phyloP scores from a whole-genome alignment of 139 green algal genomes.

The Coelastrella sp. region DNA sequence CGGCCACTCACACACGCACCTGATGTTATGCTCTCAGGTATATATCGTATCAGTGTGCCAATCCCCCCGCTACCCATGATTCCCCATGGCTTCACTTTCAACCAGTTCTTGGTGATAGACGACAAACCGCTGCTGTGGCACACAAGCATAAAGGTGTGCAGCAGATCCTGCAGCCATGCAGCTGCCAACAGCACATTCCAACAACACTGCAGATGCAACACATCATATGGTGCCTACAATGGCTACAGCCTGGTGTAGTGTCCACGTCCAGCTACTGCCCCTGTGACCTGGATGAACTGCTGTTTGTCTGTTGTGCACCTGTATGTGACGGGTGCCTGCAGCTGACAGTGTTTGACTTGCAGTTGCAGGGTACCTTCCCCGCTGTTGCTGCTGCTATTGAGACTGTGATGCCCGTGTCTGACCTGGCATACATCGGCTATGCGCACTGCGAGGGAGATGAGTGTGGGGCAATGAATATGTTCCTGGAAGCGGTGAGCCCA shows the following conservation, averaged over 20 bases:
- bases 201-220: no score
- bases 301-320: background rate
- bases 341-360: no score
- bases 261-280: background rate
- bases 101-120: slow-evolving; percentile 15
- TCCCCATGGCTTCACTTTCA: background rate
- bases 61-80: background rate
- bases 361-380: background rate
- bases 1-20: no score
- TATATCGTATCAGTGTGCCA: background rate
- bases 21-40: background rate
- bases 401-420: background rate
- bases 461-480: background rate
- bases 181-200: no score
- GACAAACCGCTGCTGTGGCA: slow-evolving; percentile 10
- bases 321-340: no score
- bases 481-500: background rate
- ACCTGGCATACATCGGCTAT: slow-evolving; percentile 4
- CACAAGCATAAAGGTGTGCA: slow-evolving; percentile 12
- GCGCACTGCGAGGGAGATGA: background rate
- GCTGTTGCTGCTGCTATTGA: background rate
- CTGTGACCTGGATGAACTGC: background rate
- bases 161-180: no score
- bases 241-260: background rate
- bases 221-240: no score